phyloP scores from a whole-genome alignment of 2,329 filamentous ascomycete genomes.

The Xylariaceae sp. region DNA sequence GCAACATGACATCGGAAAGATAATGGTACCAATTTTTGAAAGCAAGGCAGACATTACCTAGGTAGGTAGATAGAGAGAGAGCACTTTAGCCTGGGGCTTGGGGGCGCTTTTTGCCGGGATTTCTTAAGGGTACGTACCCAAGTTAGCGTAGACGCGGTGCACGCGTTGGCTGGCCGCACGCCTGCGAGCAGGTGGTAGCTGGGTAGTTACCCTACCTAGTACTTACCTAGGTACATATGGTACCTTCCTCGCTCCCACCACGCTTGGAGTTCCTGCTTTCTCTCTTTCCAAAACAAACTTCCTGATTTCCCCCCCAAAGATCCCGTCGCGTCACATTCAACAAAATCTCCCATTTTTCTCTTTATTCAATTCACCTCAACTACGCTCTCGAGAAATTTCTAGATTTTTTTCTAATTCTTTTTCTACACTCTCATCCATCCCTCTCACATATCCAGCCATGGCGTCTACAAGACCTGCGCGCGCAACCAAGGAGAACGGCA shows the following conservation, averaged over 20 bases:
- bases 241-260: not conserved
- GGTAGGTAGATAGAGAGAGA: too few relatives aligned
- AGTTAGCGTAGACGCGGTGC: too few relatives aligned
- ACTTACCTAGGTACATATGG: not conserved
- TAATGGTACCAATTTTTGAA: too few relatives aligned
- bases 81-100: too few relatives aligned
- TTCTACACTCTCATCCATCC: not conserved
- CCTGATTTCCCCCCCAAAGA: slow-evolving; percentile 3
- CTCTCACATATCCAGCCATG: slow-evolving; percentile 26
- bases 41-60: too few relatives aligned
- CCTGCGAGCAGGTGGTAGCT: too few relatives aligned
- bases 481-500: slow-evolving; percentile 32
- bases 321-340: slow-evolving; percentile 14
- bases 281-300: too few relatives aligned
- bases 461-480: slow-evolving; percentile 36
- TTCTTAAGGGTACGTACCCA: too few relatives aligned
- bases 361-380: not conserved
- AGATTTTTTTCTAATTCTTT: not conserved
- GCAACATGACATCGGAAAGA: too few relatives aligned
- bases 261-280: not conserved
- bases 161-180: slow-evolving; percentile 1
- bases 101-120: too few relatives aligned
- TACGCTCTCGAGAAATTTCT: not conserved
- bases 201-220: too few relatives aligned
- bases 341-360: not conserved